Conservation (phyloP, 75 land plant genomes). For the Sequoiadendron giganteum region DNA sequence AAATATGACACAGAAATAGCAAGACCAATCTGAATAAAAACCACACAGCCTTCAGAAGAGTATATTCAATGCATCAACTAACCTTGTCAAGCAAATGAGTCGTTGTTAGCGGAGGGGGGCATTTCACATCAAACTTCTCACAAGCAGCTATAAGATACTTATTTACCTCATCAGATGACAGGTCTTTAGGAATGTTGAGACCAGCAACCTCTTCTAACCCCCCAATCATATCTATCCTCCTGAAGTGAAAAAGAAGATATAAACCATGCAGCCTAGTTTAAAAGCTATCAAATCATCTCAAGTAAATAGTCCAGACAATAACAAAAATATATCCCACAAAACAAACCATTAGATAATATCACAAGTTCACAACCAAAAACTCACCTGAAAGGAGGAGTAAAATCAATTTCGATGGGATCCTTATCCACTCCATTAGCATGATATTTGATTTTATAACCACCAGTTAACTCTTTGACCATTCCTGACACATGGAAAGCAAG, state of each 20-base stretch:
- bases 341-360: not conserved
- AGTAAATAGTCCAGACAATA: not conserved
- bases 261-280: not conserved
- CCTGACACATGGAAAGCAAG: conserved; percentile 36
- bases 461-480: conserved; percentile 91
- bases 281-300: not conserved
- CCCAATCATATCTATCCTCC: conserved; percentile 90
- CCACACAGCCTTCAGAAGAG: not conserved
- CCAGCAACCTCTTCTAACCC: conserved; percentile 70
- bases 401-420: conserved; percentile 90
- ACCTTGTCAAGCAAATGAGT: conserved; percentile 90
- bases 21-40: not conserved
- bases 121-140: conserved; percentile 70
- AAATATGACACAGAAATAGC: not conserved
- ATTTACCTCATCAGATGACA: conserved; percentile 70
- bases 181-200: conserved; percentile 68
- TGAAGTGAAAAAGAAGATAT: conserved; percentile 23
- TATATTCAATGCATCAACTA: not conserved
- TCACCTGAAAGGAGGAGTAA: conserved; percentile 97
- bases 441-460: conserved; percentile 79
- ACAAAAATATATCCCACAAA: not conserved
- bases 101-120: conserved; percentile 94
- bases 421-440: conserved; percentile 82
- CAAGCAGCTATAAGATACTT: conserved; percentile 71
- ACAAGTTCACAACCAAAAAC: not conserved